Percentiles rank a stretch among this genome's conserved stretches.
These are phyloP conservation scores for Anethum foeniculum DNA, from an alignment of 140 eudicot genomes.

Conservation along the genomic window DNA sequence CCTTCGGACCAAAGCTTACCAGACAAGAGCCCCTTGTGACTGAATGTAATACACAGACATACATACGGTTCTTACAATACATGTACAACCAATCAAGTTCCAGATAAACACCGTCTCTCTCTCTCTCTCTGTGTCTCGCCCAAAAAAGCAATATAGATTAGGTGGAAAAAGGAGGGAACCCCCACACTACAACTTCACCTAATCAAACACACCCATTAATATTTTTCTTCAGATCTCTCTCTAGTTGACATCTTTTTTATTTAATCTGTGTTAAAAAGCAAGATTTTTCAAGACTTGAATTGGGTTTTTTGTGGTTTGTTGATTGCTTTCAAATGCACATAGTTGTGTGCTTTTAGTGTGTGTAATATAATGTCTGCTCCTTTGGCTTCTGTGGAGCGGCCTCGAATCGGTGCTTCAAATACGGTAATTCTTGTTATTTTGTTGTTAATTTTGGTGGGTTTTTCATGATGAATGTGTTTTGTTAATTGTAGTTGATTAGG, in stretches of 20 bases:
- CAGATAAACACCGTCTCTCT: neutral
- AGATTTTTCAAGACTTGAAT: neutral
- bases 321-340: slow-evolving; percentile 15
- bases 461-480: neutral
- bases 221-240: neutral
- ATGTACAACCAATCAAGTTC: neutral
- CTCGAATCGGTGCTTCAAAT: slow-evolving; percentile 41
- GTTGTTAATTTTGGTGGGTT: neutral
- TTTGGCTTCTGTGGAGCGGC: slow-evolving; percentile 45
- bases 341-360: slow-evolving; percentile 12
- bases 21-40: neutral
- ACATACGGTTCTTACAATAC: neutral
- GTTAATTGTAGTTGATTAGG: neutral
- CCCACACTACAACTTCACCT: neutral
- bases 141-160: neutral
- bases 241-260: neutral
- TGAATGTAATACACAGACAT: neutral
- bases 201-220: neutral
- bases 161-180: slow-evolving; percentile 6
- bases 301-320: neutral
- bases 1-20: neutral
- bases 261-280: neutral
- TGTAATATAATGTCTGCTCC: slow-evolving; percentile 50
- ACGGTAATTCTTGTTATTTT: slow-evolving; percentile 25
- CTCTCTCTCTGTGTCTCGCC: slow-evolving; percentile 4